These are phyloP conservation scores for Colletotrichum australisinense DNA, from an alignment of 2,329 filamentous ascomycete species.

Conservation along the genomic window DNA sequence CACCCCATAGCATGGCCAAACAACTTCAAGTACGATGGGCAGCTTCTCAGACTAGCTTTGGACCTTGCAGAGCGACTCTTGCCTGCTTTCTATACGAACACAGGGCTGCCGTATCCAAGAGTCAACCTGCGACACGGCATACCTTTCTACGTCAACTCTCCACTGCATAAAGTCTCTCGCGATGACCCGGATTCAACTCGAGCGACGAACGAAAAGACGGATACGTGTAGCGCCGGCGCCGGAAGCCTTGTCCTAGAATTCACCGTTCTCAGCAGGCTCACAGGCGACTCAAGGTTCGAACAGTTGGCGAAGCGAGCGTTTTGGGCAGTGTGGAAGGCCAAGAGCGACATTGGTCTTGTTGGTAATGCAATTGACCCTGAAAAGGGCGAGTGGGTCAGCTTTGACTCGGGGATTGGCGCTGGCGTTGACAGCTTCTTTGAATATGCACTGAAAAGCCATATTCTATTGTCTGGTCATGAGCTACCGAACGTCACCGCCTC, in stretches of 20 bases:
- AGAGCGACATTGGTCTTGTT: slow-evolving; percentile 87
- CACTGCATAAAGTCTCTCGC: slow-evolving; percentile 70
- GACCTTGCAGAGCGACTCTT: slow-evolving; percentile 87
- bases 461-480: slow-evolving; percentile 83
- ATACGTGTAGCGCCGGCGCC: slow-evolving; percentile 97
- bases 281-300: slow-evolving; percentile 89
- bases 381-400: slow-evolving; percentile 86
- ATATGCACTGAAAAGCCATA: slow-evolving; percentile 94
- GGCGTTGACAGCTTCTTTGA: slow-evolving; percentile 99
- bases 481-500: slow-evolving; percentile 63
- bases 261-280: slow-evolving; percentile 87
- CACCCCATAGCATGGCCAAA: slow-evolving; percentile 73
- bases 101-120: slow-evolving; percentile 92
- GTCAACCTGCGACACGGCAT: slow-evolving; percentile 93
- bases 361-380: slow-evolving; percentile 95
- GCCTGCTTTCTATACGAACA: slow-evolving; percentile 91
- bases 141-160: slow-evolving; percentile 91
- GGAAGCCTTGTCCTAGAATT: slow-evolving; percentile 96
- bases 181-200: slow-evolving; percentile 51
- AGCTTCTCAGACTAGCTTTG: slow-evolving; percentile 87
- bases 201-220: slow-evolving; percentile 75
- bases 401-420: slow-evolving; percentile 93
- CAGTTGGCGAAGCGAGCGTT: slow-evolving; percentile 91
- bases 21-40: slow-evolving; percentile 87
- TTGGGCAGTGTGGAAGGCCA: slow-evolving; percentile 93